Conservation (phyloP, 305 asterid genomes). For the Caryopteris hybrid region DNA sequence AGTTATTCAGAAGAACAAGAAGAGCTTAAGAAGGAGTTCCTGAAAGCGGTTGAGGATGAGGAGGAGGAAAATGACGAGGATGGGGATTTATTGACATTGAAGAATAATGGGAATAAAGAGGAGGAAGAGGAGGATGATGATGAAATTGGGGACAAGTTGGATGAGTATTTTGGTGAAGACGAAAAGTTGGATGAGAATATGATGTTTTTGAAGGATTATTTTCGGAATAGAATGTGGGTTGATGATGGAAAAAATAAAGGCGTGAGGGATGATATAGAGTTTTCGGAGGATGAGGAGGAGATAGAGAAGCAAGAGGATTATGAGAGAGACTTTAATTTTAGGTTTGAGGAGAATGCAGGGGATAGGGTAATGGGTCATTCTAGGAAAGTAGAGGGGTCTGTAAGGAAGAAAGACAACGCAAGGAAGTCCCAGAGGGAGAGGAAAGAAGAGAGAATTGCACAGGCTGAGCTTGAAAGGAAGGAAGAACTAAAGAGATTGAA, state of each 20-base stretch:
- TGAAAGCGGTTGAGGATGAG: constrained; percentile 47
- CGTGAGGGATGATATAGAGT: constrained; percentile 24
- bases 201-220: constrained; percentile 61
- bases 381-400: constrained; percentile 78
- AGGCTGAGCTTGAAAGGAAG: constrained; percentile 58
- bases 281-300: constrained; percentile 78
- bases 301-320: constrained; percentile 83
- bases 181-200: constrained; percentile 56
- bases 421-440: constrained; percentile 85
- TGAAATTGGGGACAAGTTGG: constrained; percentile 48
- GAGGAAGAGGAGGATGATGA: constrained; percentile 35
- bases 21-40: constrained; percentile 44
- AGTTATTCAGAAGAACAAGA: constrained; percentile 71
- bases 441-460: constrained; percentile 71
- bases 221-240: constrained; percentile 65
- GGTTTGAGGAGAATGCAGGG: constrained; percentile 84
- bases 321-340: constrained; percentile 69
- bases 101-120: constrained; percentile 29
- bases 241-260: constrained; percentile 29
- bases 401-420: constrained; percentile 68
- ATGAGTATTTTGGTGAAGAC: constrained; percentile 69
- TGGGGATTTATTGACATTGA: constrained; percentile 59
- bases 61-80: constrained; percentile 41
- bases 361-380: constrained; percentile 82
- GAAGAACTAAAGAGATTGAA: constrained; percentile 86